Conservation (phyloP, 1,284 basidiomycete species). For the Vanrija humicola region DNA sequence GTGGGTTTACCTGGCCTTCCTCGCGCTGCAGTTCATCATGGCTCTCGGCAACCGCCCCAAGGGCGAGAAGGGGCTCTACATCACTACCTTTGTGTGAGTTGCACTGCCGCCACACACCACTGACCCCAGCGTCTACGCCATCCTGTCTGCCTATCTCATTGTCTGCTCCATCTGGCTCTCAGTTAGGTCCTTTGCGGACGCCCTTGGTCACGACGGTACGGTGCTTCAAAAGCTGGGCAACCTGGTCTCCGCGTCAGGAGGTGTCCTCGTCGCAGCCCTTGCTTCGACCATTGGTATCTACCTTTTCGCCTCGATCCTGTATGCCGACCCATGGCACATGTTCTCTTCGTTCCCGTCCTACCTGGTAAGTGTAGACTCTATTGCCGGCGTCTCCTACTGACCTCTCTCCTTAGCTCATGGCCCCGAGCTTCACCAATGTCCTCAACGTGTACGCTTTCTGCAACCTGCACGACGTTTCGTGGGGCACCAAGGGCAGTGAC, state of each 20-base stretch:
- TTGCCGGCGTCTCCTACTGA: conserved; percentile 57
- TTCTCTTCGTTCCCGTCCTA: neutral
- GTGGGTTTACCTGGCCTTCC: conserved; percentile 83
- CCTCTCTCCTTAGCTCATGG: conserved; percentile 84
- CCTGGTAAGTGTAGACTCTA: too few relatives aligned
- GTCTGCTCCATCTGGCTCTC: conserved; percentile 82
- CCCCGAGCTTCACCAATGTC: conserved; percentile 88
- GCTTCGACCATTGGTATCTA: conserved; percentile 86
- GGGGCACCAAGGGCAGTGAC: conserved; percentile 58
- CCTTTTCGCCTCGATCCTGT: conserved; percentile 79
- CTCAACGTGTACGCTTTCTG: conserved; percentile 97
- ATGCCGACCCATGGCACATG: conserved; percentile 57
- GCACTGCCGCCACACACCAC: neutral
- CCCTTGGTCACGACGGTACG: conserved; percentile 47
- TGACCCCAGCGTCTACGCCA: conserved; percentile 64
- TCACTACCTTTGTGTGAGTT: conserved; percentile 59
- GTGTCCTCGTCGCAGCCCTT: conserved; percentile 79
- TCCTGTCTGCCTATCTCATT: conserved; percentile 73
- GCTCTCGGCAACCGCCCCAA: conserved; percentile 94
- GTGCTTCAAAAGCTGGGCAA: conserved; percentile 54
- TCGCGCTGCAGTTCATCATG: conserved; percentile 84
- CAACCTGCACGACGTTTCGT: conserved; percentile 77
- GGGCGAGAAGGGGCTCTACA: conserved; percentile 80
- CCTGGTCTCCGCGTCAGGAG: conserved; percentile 72
- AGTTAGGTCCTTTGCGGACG: conserved; percentile 67